Evolutionary conservation across 2,329 filamentous ascomycete species (phyloP), one percentile per base, ranked within the genome.

Genomic region (Monosporascus sp.): DNA sequence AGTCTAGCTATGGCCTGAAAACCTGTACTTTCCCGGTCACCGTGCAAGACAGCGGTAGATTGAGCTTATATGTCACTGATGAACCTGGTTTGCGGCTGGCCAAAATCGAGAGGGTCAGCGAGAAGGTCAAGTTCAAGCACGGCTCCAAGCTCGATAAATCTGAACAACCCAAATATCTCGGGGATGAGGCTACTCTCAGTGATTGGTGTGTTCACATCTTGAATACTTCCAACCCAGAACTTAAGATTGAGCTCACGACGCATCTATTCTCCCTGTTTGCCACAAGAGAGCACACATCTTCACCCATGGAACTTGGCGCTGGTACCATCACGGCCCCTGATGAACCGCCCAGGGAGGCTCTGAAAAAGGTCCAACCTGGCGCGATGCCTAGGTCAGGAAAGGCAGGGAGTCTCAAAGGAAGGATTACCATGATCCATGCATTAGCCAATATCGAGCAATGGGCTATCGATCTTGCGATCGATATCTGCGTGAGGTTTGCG

Each of bases 371-470:
- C 41, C 64, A 68, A 27, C 70, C 73, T 1, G 64, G 70, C 47
- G 62, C 62, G 17, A 74, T 74, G 67, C 74, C 72, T 7, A 69
- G 64, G 8, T 60, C 68, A 2, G 69, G 73, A 41, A 68, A 68
- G 46, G 74, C 71, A n/a, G 74, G 74, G 6, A 71, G 66, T 5
- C 51, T 72, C 31, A 75, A 71, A 54, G 75, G 73, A 52, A 65
- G 74, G 24, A 72, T 76, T 45, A 66, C 70, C 18, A 76, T 76
- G 71, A 65, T 76, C 6, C 74, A 76, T 50, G 72, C 73, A 1
- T 60, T 76, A n/a, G 74, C 74, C 18, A 76, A 76, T 50, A 75
- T 76, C 24, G 74, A 76, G 59, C 67, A 74, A 24, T 76, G 74
- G 74, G 74, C 74, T 1, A 76, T 76, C 52, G 74, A 76, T 49